Base-by-base conservation (phyloP, 805 yeast genomes). In the Kodamaea leandrae region DNA sequence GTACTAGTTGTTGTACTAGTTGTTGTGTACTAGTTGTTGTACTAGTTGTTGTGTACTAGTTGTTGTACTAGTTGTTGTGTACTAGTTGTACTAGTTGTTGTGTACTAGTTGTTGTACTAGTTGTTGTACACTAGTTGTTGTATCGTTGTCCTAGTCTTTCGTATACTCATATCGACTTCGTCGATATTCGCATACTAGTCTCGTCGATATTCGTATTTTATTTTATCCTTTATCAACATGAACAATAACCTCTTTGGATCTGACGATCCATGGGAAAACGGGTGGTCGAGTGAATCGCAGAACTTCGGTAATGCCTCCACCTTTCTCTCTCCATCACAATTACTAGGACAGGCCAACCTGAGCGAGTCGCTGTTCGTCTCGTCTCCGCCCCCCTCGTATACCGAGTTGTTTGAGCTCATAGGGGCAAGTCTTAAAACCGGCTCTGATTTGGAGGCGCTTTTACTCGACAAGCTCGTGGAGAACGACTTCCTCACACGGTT, bases 241-340 rank as follows among this genome's bases (percentile, higher is more conserved):
- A 52, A 44, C 42, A 46, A 42, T 37, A 46, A 47, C 40, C 32
- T 53, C 32, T 54, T 43, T 32, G 41, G 36, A 25, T 33, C 54
- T 3, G 61, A 60, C 15, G 71, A 67, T 43, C 68, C 69, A 2
- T 68, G 71, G 63, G 67, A 59, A 38, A 66, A 67, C 44, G 71
- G 69, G 18, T 66, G 72, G 72, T 34, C 41, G 13, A 38, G 24
- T 19, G 41, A 38, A 10, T 39, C 14, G 13, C 42, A 48, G 9
- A 50, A 48, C 4, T 25, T 24, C 37, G 37, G 47, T 19, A 30
- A 30, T n/a, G 21, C 33, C 4, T 44, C 46, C 9, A 43, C 54
- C 4, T 58, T 48, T 36, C 42, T 61, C 30, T 51, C 61, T 4
- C 48, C 66, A 6, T 62, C 67, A 1, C 65, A 60, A 17, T 33